Evolutionary conservation across 331 rosid genomes (phyloP).

Genomic region (Rhamnella rubrinervis): DNA sequence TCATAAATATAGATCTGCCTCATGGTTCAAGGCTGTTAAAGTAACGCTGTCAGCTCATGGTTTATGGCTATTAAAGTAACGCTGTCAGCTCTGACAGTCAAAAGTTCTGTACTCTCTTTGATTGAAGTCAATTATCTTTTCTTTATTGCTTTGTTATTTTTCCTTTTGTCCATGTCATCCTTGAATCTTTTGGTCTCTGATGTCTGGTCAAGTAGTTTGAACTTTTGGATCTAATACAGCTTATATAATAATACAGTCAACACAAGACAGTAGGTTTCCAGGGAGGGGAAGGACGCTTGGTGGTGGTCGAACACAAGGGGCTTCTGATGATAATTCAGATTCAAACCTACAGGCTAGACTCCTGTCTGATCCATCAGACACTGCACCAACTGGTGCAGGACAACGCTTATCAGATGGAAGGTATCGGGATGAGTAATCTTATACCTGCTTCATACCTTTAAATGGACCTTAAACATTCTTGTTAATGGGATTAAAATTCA

Average conservation of each 20-base stretch:
- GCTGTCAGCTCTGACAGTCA: not conserved
- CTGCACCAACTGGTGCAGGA: constrained; percentile 37
- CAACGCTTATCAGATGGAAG: constrained; percentile 62
- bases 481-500: not conserved
- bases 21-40: too few relatives aligned
- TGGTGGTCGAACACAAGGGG: constrained; percentile 47
- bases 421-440: constrained; percentile 24
- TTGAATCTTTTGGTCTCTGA: not conserved
- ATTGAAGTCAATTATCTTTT: not conserved
- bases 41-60: too few relatives aligned
- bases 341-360: constrained; percentile 86
- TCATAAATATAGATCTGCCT: too few relatives aligned
- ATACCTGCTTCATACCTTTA: not conserved
- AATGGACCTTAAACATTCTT: not conserved
- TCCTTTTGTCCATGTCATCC: constrained; percentile 1
- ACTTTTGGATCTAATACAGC: not conserved
- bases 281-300: constrained; percentile 85
- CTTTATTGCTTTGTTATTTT: not conserved
- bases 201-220: not conserved
- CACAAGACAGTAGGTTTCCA: constrained; percentile 55
- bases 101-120: constrained; percentile 13
- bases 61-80: too few relatives aligned
- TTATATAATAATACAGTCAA: constrained; percentile 3
- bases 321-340: constrained; percentile 51
- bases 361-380: constrained; percentile 49